Conservation (phyloP, 2,329 filamentous ascomycete species). For the Didymella glomerata region DNA sequence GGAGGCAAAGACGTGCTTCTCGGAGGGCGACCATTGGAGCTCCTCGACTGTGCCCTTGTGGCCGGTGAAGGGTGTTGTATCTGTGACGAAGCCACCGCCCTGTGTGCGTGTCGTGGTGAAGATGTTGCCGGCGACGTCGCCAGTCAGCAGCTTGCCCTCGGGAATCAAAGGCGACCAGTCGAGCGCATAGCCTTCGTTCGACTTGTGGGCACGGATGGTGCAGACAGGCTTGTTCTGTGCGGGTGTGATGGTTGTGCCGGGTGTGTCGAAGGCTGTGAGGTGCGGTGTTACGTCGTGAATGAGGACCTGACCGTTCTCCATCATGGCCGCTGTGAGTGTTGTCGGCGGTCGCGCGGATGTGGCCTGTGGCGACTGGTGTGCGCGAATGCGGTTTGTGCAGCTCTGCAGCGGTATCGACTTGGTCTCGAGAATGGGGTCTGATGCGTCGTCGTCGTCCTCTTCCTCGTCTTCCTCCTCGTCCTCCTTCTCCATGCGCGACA, state of each 20-base stretch:
- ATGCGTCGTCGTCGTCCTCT: conserved; percentile 58
- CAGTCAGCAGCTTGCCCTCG: conserved; percentile 85
- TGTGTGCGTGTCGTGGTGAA: conserved; percentile 87
- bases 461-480: conserved; percentile 76
- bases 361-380: conserved; percentile 77
- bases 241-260: conserved; percentile 79
- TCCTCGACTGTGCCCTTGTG: conserved; percentile 91
- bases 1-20: conserved; percentile 92
- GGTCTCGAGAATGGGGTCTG: conserved; percentile 93
- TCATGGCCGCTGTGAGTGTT: conserved; percentile 90
- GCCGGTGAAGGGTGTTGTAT: conserved; percentile 81
- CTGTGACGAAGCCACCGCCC: conserved; percentile 88
- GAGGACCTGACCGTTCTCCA: conserved; percentile 84
- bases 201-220: conserved; percentile 88
- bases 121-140: conserved; percentile 89
- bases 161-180: conserved; percentile 90
- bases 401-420: conserved; percentile 85
- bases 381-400: conserved; percentile 92
- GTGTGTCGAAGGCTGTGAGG: conserved; percentile 86
- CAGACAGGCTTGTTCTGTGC: conserved; percentile 88
- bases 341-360: conserved; percentile 76
- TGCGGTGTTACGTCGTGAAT: conserved; percentile 96
- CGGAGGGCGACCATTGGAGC: conserved; percentile 93
- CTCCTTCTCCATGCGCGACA: conserved; percentile 85
- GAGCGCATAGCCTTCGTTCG: conserved; percentile 88